Percentiles rank a stretch among this genome's conserved stretches.
Evolutionary conservation across 352 stramenopile species (phyloP).

Genomic region (Saprolegnia parasitica): DNA sequence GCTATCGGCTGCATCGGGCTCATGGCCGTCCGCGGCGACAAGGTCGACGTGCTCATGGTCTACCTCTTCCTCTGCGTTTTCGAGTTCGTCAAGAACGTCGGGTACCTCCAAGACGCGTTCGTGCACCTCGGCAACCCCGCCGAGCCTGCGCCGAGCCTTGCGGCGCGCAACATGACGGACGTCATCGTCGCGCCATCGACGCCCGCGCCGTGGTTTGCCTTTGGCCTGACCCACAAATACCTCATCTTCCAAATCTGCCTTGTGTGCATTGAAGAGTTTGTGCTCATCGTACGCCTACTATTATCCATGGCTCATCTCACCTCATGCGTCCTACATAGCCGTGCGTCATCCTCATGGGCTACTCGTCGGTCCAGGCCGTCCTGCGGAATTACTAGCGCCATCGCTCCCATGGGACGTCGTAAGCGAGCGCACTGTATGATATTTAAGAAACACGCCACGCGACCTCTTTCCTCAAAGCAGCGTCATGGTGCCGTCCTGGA

Average conservation of each 20-base stretch:
- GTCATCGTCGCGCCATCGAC: slow-evolving; percentile 58
- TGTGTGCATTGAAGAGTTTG: slow-evolving; percentile 53
- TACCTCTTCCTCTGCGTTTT: slow-evolving; percentile 28
- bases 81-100: slow-evolving; percentile 15
- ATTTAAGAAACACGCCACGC: slow-evolving; percentile 4
- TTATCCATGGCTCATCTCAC: background rate
- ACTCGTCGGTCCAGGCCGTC: slow-evolving; percentile 41
- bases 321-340: slow-evolving; percentile 18
- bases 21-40: slow-evolving; percentile 64
- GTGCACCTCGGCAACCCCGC: slow-evolving; percentile 43
- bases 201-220: slow-evolving; percentile 54
- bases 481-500: slow-evolving; percentile 50
- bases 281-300: slow-evolving; percentile 57
- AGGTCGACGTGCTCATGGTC: slow-evolving; percentile 73
- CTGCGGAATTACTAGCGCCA: slow-evolving; percentile 61
- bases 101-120: slow-evolving; percentile 4
- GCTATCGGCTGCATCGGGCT: slow-evolving; percentile 62
- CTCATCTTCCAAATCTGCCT: slow-evolving; percentile 69
- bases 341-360: slow-evolving; percentile 18
- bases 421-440: slow-evolving; percentile 37
- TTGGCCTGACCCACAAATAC: slow-evolving; percentile 59
- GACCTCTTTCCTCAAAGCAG: slow-evolving; percentile 36
- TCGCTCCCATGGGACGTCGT: slow-evolving; percentile 56
- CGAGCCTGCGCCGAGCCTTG: slow-evolving; percentile 63
- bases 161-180: slow-evolving; percentile 61